Base-by-base conservation (phyloP, 2,329 filamentous ascomycete species). In the Colletotrichum viniferum region DNA sequence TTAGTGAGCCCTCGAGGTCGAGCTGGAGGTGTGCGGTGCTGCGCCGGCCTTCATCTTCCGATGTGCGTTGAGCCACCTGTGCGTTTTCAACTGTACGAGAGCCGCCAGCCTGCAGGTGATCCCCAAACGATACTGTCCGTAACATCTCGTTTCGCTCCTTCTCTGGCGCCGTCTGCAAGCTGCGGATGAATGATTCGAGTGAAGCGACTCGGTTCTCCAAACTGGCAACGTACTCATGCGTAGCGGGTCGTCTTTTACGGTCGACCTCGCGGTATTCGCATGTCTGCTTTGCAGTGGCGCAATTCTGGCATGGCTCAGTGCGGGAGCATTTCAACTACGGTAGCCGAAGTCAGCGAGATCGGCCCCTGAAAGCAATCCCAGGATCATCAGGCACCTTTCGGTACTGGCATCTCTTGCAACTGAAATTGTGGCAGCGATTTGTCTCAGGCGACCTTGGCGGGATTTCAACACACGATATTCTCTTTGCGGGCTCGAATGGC, bases 261-360 rank as follows among this genome's bases (percentile, higher is more conserved):
- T 78, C 76, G 4, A 71, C 28, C 5, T 74, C 60, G 24, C 76
- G 74, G 24, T 78, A 78, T 68, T 78, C 73, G 55, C 77, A 79
- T 5, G 55, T 18, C 5, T 69, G 48, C 2, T 62, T 32, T 9
- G 71, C 68, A 5, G 68, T 60, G 18, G 36, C 52, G 28, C 77
- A 79, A 28, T 65, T 74, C 18, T 69, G 26, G 66, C 78, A 79
- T 6, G 76, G 76, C 32, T 76, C 74, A 18, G 52, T 78, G 8
- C 74, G 72, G 16, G 76, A 77, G 52, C 76, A 78, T 66, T 72
- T 70, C 9, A 78, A 62, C 77, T 78, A n/a, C n/a, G n/a, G n/a
- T n/a, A 48, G 7, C 10, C 2, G 62, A 34, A 55, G 34, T 61
- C 24, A 60, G 66, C 34, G 32, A 60, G 1, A 28, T 61, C 13